These are phyloP conservation scores for Aspergillus tubingensis DNA, from an alignment of 2,329 filamentous ascomycete genomes.

Conservation along the genomic window DNA sequence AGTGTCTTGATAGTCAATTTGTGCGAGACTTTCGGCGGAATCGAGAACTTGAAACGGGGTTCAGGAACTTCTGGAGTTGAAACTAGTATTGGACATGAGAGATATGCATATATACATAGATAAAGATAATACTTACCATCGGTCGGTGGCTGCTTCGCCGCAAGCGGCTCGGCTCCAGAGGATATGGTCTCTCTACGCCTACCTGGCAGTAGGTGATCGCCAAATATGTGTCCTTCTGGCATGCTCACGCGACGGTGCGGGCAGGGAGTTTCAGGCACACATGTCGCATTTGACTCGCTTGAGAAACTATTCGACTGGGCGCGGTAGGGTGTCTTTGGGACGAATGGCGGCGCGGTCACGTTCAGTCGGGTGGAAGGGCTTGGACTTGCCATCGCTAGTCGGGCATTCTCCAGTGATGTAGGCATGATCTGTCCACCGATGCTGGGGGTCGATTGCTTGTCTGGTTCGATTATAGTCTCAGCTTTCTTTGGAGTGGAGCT, in stretches of 20 bases:
- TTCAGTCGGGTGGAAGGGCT: neutral
- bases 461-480: neutral
- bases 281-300: neutral
- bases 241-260: neutral
- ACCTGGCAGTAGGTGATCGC: constrained; percentile 29
- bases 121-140: neutral
- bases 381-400: neutral
- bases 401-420: neutral
- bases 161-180: neutral
- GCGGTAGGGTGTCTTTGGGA: neutral
- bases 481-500: neutral
- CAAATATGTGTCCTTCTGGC: constrained; percentile 15
- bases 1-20: neutral
- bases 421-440: neutral
- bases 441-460: neutral
- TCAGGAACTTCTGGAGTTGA: neutral
- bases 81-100: neutral
- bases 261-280: neutral
- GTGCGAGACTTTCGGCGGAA: neutral
- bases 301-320: neutral
- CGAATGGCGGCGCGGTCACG: neutral
- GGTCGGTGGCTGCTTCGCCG: neutral
- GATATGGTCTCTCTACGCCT: neutral
- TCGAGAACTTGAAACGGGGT: neutral
- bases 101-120: neutral